phyloP scores from a whole-genome alignment of 169 alveolate genomes.

The Plasmodium malariae region DNA sequence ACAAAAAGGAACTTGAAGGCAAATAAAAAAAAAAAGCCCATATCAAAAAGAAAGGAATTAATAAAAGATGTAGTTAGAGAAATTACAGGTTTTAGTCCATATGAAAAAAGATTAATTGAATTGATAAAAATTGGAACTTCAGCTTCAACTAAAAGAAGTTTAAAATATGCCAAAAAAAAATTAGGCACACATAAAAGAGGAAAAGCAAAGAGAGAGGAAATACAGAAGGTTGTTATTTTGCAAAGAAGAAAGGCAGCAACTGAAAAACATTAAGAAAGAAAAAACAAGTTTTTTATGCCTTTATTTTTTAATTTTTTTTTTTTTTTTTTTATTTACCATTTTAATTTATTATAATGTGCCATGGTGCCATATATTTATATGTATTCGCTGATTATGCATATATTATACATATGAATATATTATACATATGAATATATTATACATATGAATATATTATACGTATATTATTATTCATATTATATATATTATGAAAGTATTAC shows the following conservation, averaged over 20 bases:
- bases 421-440: no score
- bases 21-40: constrained; percentile 89
- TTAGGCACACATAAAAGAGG: constrained; percentile 99
- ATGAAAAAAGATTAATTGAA: constrained; percentile 98
- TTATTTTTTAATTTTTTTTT: no score
- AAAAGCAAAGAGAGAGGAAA: constrained; percentile 95
- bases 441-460: no score
- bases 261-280: constrained; percentile 35
- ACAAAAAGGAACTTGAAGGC: constrained; percentile 84
- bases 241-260: constrained; percentile 91
- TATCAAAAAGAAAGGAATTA: constrained; percentile 92
- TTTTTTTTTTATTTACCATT: no score
- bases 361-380: no score
- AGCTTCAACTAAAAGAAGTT: constrained; percentile 98
- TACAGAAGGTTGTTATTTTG: constrained; percentile 90
- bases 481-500: no score
- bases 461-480: no score
- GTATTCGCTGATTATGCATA: no score
- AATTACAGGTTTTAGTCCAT: constrained; percentile 99
- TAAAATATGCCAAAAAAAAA: constrained; percentile 97
- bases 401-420: no score
- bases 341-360: no score
- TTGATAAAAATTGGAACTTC: constrained; percentile 97
- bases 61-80: constrained; percentile 96
- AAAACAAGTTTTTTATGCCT: no score